Base-by-base conservation (phyloP, 441 rosid genomes). In the Adansonia gregorii region DNA sequence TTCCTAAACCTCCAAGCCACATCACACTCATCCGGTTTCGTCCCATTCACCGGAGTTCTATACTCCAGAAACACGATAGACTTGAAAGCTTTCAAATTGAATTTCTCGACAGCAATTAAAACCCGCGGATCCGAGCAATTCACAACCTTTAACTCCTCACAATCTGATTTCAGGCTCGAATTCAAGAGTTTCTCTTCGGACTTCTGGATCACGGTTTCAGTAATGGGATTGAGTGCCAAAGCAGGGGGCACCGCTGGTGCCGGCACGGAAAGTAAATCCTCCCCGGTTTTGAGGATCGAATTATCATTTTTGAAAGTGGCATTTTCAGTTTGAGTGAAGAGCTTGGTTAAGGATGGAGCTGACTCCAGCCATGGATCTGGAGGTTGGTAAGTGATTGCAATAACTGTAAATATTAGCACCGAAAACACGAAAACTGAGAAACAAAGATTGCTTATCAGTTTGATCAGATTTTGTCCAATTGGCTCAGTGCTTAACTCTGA, bases 351-450 rank as follows among this genome's bases (percentile, higher is more conserved):
- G n/a, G 94, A 92, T 0, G 98, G 97, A 78, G 99, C 96, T 2
- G 98, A 92, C 77, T 95, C 91, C 56, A 95, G 92, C 99, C 97
- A 93, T 78, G 97, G 97, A 89, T 95, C 99, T 76, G 95, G 98
- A 8, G 99, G 99, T 75, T 93, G 97, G 82, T 95, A 93, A 45
- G 98, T 93, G 81, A 94, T 85, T 64, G 99, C 98, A 78, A 95
- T 85, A 31, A 89, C 97, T 0, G 97, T 92, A 78, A 95, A 89
- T 1, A 93, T 88, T 73, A 95, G 85, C 54, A 95, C 98, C 1
- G 91, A 80, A 91, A 95, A 88, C 15, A 95, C 97, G 70, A 95
- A 94, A 51, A 87, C 91, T 11, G 99, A 92, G 89, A 95, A 95
- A 74, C 99, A 95, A 31, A 95, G 83, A 83, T 92, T 95, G 88